phyloP scores from a whole-genome alignment of 306 rosid species.

The Vigna radiata region DNA sequence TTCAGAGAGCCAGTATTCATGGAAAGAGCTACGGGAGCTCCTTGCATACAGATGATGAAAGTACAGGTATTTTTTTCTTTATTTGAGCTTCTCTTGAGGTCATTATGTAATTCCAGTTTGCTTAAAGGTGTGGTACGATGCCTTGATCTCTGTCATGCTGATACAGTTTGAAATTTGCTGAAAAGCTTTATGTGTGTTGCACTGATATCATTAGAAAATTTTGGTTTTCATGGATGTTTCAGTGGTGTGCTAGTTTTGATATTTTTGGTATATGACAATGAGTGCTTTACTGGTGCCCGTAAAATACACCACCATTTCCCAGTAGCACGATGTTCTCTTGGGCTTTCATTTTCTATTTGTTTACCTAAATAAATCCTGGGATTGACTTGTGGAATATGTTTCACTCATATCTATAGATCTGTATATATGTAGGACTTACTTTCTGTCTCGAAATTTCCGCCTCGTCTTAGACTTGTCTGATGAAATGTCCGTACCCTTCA shows the following conservation, averaged over 20 bases:
- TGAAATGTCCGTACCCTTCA: neutral
- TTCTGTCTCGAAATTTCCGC: neutral
- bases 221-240: neutral
- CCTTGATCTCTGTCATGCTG: conserved; percentile 3
- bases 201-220: neutral
- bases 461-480: neutral
- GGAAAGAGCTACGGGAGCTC: conserved; percentile 65
- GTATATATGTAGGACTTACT: neutral
- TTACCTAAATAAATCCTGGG: conserved; percentile 6
- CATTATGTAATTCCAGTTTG: conserved; percentile 21
- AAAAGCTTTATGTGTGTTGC: neutral
- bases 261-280: too few species aligned
- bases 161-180: neutral
- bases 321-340: conserved; percentile 4
- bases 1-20: conserved; percentile 70
- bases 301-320: neutral
- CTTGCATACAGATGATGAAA: conserved; percentile 40
- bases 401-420: neutral
- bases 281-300: neutral
- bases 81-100: neutral
- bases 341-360: conserved; percentile 3
- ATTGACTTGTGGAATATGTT: neutral
- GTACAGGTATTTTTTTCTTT: conserved; percentile 49
- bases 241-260: neutral
- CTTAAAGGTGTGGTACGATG: neutral